Base-by-base conservation (phyloP, 331 rosid species). In the Saraca asoca region DNA sequence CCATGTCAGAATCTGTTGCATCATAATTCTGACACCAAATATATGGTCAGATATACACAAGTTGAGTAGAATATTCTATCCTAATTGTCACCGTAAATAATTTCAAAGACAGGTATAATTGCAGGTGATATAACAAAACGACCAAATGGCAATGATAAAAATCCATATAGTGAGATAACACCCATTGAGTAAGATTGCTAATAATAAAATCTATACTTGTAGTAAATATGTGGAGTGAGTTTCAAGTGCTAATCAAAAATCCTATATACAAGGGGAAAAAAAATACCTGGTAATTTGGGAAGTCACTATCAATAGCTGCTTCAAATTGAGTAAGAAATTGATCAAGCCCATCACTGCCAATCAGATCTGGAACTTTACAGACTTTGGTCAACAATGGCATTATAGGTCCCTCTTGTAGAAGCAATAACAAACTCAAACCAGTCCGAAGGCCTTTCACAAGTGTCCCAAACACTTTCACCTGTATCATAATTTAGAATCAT, bases 221-320 rank as follows among this genome's bases (percentile, higher is more conserved):
- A 56, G 33, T 12, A 51, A 43, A 41, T 69, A 9, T 38, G 10
- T 52, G 14, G 15, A 13, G 17, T 51, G n/a, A n/a, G n/a, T n/a
- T n/a, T 60, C 12, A 20, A n/a, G n/a, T 20, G 49, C 15, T 31
- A 56, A 31, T 64, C 24, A 55, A 49, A 58, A 52, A 9, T 12
- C 50, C 9, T 39, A 37, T 29, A 44, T 5, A 42, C 6, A 46
- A 55, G 52, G 62, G 52, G 62, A 42, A 41, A 33, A 51, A 45
- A 58, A 48, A 39, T 20, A 90, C 98, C 95, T 79, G 94, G 81
- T 82, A 93, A 61, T 83, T 79, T 17, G 95, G 91, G 66, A 90
- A 93, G 74, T 93, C 95, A 45, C 96, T 90, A 9, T 84, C 95
- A 64, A 93, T 63, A 70, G 97, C 95, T 58, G 96, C 98, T 83